These are phyloP conservation scores for Glutinoglossum americanum DNA, from an alignment of 495 filamentous ascomycete species.

Conservation along the genomic window DNA sequence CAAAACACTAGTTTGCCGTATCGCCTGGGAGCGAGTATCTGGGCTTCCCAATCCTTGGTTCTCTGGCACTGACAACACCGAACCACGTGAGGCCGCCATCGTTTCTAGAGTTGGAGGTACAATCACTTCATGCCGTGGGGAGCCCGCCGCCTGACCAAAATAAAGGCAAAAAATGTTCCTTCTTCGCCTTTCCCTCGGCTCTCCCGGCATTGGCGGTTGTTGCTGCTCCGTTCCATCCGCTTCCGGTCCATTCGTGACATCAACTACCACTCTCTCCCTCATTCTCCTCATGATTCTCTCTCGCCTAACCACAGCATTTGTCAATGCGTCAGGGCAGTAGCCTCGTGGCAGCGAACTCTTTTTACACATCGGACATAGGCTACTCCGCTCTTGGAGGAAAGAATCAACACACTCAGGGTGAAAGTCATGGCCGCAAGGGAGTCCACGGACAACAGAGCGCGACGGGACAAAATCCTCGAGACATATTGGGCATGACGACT, in stretches of 20 bases:
- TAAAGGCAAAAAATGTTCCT: neutral
- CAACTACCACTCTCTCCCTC: constrained; percentile 3
- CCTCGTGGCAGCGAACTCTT: constrained; percentile 43
- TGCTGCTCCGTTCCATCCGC: neutral
- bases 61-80: neutral
- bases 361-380: constrained; percentile 78
- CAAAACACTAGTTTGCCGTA: neutral
- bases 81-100: neutral
- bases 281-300: constrained; percentile 27
- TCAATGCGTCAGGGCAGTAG: constrained; percentile 42
- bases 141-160: neutral
- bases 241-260: neutral
- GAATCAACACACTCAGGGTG: constrained; percentile 75
- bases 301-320: constrained; percentile 63
- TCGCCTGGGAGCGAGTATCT: neutral
- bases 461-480: constrained; percentile 55
- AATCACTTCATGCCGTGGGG: neutral
- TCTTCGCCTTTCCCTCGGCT: neutral
- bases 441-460: constrained; percentile 49
- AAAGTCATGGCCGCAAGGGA: constrained; percentile 80
- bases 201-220: neutral
- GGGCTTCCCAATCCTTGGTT: neutral
- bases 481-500: constrained; percentile 68
- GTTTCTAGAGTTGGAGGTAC: neutral
- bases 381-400: constrained; percentile 47